phyloP scores from a whole-genome alignment of 2,329 filamentous ascomycete species.

The Pseudogymnoascus sp. region DNA sequence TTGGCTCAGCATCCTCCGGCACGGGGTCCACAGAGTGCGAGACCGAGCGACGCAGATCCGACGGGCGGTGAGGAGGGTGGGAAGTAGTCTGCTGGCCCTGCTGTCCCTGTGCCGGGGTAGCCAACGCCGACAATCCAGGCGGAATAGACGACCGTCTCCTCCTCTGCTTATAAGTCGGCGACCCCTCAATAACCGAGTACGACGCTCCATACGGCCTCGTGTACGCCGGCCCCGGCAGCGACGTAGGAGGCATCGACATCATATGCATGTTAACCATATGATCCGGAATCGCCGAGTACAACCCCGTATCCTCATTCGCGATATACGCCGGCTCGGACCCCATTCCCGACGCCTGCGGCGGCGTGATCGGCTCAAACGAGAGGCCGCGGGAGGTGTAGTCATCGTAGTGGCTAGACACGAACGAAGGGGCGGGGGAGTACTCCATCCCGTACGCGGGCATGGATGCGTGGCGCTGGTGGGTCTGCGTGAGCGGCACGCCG shows the following conservation, averaged over 20 bases:
- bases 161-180: constrained; percentile 96
- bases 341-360: constrained; percentile 75
- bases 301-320: constrained; percentile 91
- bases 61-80: constrained; percentile 63
- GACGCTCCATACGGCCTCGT: constrained; percentile 55
- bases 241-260: constrained; percentile 83
- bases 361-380: constrained; percentile 94
- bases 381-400: constrained; percentile 87
- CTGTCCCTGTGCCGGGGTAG: constrained; percentile 51
- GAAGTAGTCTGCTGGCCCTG: constrained; percentile 18
- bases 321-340: constrained; percentile 91
- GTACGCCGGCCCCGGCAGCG: constrained; percentile 73
- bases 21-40: constrained; percentile 80
- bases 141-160: constrained; percentile 89
- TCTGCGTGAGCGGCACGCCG: constrained; percentile 72
- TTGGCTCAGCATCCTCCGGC: constrained; percentile 72
- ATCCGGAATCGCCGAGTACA: constrained; percentile 93
- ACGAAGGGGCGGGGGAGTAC: constrained; percentile 95
- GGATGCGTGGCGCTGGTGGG: constrained; percentile 90
- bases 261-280: constrained; percentile 78
- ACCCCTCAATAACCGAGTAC: constrained; percentile 94
- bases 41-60: constrained; percentile 83
- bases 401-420: constrained; percentile 97
- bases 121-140: constrained; percentile 61
- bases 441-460: constrained; percentile 94